Evolutionary conservation across 1,139 yeast species (phyloP), one percentile per base, ranked within the genome.

Genomic region (Debaryomycetaceae sp.): DNA sequence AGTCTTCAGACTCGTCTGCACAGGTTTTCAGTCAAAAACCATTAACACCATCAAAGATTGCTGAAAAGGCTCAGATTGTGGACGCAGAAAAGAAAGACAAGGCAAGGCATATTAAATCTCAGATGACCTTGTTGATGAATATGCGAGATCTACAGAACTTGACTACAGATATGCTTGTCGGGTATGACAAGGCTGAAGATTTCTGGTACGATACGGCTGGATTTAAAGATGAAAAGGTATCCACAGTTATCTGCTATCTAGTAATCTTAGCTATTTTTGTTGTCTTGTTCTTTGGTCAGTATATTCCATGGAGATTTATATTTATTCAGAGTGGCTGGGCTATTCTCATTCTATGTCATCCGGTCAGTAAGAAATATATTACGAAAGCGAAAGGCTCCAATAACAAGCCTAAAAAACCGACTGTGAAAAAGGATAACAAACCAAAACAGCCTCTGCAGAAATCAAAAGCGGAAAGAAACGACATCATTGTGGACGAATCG

Each of bases 191-290:
- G 14, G 61, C 77, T 3, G 91, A 87, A 42, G 62, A 61, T 15
- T 75, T 81, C 42, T 68, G 81, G 51, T 73, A 67, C 48, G 84
- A 83, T 13, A 74, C 83, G 5, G 87, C 87, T 9, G 84, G 85
- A 4, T 88, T 88, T 55, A 73, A 73, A 41, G 84, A 87, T 58
- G 95, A 87, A 53, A 69, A 77, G 39, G 61, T 71, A 18, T 79
- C 95, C 0, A 84, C 95, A 0, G 56, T 72, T n/a, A 59, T 79
- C 2, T 65, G 79, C 33, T 57, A 66, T 34, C 61, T 70, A 0
- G 64, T 78, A 0, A 46, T 75, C 2, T 49, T 50, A 7, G 63
- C 64, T 9, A 61, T 68, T 0, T 51, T 52, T 17, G 54, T 64
- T 0, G 64, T 80, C 1, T 63, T 79, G 31, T 56, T 76, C 6